phyloP scores from a whole-genome alignment of 768 basidiomycete species.

The Ramaria sp. region DNA sequence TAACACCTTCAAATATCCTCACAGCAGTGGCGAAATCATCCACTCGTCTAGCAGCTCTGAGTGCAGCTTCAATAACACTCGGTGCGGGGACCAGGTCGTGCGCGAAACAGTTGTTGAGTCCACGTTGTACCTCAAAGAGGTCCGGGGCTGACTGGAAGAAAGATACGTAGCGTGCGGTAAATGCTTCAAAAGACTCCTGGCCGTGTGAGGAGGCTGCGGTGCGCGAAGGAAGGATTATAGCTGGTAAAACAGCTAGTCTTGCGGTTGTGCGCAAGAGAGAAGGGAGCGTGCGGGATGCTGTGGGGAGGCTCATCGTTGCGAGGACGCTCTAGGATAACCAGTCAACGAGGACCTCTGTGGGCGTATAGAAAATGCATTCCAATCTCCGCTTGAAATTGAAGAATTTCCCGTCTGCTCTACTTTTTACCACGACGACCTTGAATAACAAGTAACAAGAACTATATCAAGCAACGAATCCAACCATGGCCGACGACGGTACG shows the following conservation, averaged over 20 bases:
- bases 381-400: background rate
- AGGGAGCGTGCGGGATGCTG: conserved; percentile 38
- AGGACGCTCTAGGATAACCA: background rate
- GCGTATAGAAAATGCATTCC: background rate
- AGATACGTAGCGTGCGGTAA: conserved; percentile 85
- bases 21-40: conserved; percentile 98
- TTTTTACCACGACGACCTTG: background rate
- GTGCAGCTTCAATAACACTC: conserved; percentile 74
- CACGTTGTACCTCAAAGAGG: conserved; percentile 97
- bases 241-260: conserved; percentile 31
- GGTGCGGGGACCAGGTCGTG: conserved; percentile 92
- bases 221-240: conserved; percentile 29
- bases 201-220: conserved; percentile 49
- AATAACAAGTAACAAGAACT: background rate
- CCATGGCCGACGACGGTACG: conserved; percentile 13
- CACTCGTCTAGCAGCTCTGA: conserved; percentile 80
- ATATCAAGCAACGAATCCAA: background rate
- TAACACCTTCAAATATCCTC: conserved; percentile 89
- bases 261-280: conserved; percentile 49
- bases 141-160: conserved; percentile 93
- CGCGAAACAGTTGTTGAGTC: conserved; percentile 98
- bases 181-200: conserved; percentile 88
- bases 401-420: background rate
- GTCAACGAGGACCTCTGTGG: background rate
- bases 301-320: conserved; percentile 2